Evolutionary conservation across 2,329 filamentous ascomycete genomes (phyloP), one percentile per base, ranked within the genome.

Genomic region (Claviceps purpurea): DNA sequence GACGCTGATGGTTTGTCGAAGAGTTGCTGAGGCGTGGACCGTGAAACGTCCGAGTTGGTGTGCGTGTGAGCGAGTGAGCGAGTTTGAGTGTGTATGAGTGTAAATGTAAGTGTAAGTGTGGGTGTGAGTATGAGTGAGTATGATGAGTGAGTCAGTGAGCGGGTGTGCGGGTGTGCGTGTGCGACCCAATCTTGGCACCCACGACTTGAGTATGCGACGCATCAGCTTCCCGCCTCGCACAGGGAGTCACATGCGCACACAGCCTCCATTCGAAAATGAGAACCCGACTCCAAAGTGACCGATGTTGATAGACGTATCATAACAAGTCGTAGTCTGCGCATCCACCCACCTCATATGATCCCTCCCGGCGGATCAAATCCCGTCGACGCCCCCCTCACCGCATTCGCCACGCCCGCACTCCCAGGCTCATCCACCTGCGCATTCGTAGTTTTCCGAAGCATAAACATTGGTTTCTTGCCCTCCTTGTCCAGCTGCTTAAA

Each of bases 401-500:
- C 70, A 24, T 67, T 68, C 34, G 69, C 70, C 26, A 80, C 64
- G 11, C 77, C 77, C 6, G 75, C 77, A 56, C 76, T 79, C 16
- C 77, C 76, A 10, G 75, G 75, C 1, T 71, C 75, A 49, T 80
- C 77, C 24, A 69, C 69, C 50, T 70, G 70, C 10, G 75, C 75
- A 41, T 73, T 75, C 47, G 77, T 79, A 38, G 77, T 82, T 67
- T 82, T 82, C 53, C 93, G 75, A 52, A 98, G 73, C 93, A 98
- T 98, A 64, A 98, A 98, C 93, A 97, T 97, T 22, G 93, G 93
- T 66, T 97, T 98, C 70, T 94, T 86, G 47, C 93, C 93, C 71
- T 97, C 93, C 66, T 90, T 90, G 65, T 97, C 90, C 52, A 98
- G 73, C 66, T 97, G 90, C 71, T 98, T 98, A 72, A 98, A 98